phyloP scores from a whole-genome alignment of 2,329 filamentous ascomycete species.

The Monilinia fructigena region DNA sequence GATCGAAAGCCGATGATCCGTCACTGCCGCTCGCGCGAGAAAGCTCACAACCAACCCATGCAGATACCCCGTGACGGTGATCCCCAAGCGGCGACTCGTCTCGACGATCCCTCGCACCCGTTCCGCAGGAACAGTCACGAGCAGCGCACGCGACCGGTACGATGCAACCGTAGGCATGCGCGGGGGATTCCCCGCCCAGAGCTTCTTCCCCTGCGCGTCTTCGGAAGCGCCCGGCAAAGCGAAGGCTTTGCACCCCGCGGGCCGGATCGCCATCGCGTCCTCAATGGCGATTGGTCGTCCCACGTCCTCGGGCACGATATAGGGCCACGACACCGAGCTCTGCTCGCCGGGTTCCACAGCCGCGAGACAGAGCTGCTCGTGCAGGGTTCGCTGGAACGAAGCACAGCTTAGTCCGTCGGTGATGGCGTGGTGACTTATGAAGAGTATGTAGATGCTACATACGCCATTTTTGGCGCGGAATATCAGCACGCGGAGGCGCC shows the following conservation, averaged over 20 bases:
- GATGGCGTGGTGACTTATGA: constrained; percentile 29
- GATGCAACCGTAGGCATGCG: constrained; percentile 5
- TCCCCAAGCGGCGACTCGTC: constrained; percentile 21
- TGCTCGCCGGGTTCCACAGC: not conserved
- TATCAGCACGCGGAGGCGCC: constrained; percentile 30
- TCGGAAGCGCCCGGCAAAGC: not conserved
- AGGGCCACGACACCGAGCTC: constrained; percentile 23
- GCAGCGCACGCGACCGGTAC: constrained; percentile 13
- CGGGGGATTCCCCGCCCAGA: constrained; percentile 20
- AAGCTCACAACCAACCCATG: constrained; percentile 29
- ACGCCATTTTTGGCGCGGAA: not conserved
- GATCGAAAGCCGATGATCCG: constrained; percentile 17
- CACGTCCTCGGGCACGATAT: constrained; percentile 14
- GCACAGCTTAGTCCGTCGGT: constrained; percentile 29
- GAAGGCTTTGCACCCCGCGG: not conserved
- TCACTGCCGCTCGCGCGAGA: constrained; percentile 24
- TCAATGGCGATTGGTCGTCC: constrained; percentile 23
- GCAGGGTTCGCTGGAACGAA: constrained; percentile 30
- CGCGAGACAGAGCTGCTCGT: constrained; percentile 23
- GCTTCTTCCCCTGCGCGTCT: not conserved
- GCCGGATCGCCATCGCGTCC: constrained; percentile 15
- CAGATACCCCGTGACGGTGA: constrained; percentile 32
- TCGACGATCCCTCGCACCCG: constrained; percentile 15
- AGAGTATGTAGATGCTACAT: constrained; percentile 28
- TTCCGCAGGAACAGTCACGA: constrained; percentile 17